phyloP scores from a whole-genome alignment of 164 flowering plant species.

The Brasenia schreberi region DNA sequence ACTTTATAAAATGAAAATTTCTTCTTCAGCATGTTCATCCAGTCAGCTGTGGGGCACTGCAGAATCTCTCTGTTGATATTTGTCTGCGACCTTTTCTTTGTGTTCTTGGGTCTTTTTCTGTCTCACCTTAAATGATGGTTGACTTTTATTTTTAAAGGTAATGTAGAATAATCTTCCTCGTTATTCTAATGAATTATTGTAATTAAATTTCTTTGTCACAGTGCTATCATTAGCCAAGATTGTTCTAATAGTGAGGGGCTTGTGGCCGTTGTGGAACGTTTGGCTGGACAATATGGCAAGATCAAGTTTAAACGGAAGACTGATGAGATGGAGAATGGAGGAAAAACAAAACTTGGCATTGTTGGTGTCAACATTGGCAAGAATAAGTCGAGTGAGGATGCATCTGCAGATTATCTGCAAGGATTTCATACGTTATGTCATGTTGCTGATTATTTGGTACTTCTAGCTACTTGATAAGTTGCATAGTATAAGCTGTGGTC shows the following conservation, averaged over 20 bases:
- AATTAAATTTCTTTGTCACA: slow-evolving; percentile 18
- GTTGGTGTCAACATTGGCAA: slow-evolving; percentile 97
- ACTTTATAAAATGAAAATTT: background rate
- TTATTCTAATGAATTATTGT: background rate
- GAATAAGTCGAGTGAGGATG: slow-evolving; percentile 97
- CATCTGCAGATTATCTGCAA: slow-evolving; percentile 90
- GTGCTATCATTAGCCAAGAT: slow-evolving; percentile 84
- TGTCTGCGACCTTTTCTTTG: too few species aligned
- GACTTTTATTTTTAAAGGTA: background rate
- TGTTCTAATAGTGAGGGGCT: slow-evolving; percentile 98
- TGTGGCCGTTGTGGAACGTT: slow-evolving; percentile 79
- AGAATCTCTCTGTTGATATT: background rate
- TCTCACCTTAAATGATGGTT: background rate
- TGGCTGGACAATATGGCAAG: slow-evolving; percentile 98
- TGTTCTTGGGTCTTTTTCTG: background rate
- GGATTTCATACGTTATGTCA: slow-evolving; percentile 97
- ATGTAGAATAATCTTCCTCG: background rate
- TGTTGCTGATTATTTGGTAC: slow-evolving; percentile 97
- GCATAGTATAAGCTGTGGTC: background rate
- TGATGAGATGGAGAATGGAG: slow-evolving; percentile 65
- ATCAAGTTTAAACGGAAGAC: slow-evolving; percentile 70
- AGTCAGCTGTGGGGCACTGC: background rate
- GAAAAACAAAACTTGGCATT: slow-evolving; percentile 98
- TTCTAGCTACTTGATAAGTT: background rate
- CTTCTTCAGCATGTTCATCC: background rate